Evolutionary conservation across 768 basidiomycete species (phyloP).

Genomic region (Sistotremastrum suecicum): DNA sequence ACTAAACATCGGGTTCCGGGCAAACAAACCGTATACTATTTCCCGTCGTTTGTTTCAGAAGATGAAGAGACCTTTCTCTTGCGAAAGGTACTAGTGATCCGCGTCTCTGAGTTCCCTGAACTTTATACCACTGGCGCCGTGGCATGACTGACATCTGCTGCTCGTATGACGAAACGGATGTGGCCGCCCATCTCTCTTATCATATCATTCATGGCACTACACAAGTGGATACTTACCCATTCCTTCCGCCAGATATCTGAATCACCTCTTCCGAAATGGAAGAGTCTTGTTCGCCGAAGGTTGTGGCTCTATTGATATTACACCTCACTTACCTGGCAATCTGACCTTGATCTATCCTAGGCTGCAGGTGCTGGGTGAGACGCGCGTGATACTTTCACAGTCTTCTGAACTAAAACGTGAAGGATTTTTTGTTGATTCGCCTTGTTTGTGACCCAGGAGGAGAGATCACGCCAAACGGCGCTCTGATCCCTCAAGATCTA

Average conservation of each 20-base stretch:
- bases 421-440: neutral
- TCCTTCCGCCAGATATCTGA: conserved; percentile 45
- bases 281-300: conserved; percentile 56
- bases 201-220: conserved; percentile 1
- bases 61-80: conserved; percentile 69
- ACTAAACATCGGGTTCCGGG: no score
- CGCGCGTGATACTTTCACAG: neutral
- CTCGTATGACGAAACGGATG: no score
- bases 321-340: neutral
- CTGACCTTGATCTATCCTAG: conserved; percentile 20
- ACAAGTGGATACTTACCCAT: conserved; percentile 2
- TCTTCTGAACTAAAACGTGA: conserved; percentile 5
- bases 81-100: conserved; percentile 41
- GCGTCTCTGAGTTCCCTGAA: neutral
- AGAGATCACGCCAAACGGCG: conserved; percentile 53
- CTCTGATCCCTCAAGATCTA: conserved; percentile 53
- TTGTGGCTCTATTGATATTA: conserved; percentile 18
- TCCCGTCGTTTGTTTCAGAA: conserved; percentile 16
- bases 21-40: no score
- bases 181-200: no score
- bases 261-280: conserved; percentile 75
- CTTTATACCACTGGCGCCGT: neutral
- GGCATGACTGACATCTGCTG: neutral
- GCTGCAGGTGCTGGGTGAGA: conserved; percentile 59
- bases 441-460: conserved; percentile 35